These are phyloP conservation scores for Colletotrichum chrysophilum DNA, from an alignment of 2,329 filamentous ascomycete species.

Conservation along the genomic window DNA sequence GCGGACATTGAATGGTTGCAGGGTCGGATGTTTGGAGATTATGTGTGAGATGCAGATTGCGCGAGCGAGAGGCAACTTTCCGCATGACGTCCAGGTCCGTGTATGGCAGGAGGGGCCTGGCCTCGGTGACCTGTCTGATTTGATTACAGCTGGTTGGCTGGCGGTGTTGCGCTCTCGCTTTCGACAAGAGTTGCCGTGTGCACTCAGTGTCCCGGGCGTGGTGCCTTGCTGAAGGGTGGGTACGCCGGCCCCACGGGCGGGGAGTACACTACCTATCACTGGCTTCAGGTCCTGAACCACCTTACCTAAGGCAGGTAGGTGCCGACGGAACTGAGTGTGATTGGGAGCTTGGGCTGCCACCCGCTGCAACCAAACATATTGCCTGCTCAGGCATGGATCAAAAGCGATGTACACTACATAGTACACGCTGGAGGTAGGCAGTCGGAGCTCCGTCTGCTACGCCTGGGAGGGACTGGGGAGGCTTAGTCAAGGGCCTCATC, in stretches of 20 bases:
- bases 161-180: not conserved
- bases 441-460: not conserved
- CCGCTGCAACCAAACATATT: not conserved
- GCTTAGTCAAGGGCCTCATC: not conserved
- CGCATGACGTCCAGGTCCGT: conserved; percentile 18
- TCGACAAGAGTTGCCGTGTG: not conserved
- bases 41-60: conserved; percentile 6
- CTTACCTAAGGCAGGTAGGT: not conserved
- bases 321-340: not conserved
- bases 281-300: not conserved
- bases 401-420: not conserved
- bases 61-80: conserved; percentile 19
- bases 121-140: conserved; percentile 2
- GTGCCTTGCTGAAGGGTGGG: not conserved
- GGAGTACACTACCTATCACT: not conserved
- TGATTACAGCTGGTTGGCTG: conserved; percentile 12
- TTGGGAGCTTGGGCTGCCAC: conserved; percentile 9
- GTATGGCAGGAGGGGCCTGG: conserved; percentile 19
- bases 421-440: not conserved
- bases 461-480: not conserved
- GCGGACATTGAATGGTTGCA: not conserved
- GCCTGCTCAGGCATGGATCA: not conserved
- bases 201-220: not conserved
- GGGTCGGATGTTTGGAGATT: conserved; percentile 2
- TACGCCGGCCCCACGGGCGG: not conserved